Percentiles rank a stretch among this genome's conserved stretches.
These are phyloP conservation scores for Theobroma grandiflorum DNA, from an alignment of 441 rosid species.

Conservation along the genomic window DNA sequence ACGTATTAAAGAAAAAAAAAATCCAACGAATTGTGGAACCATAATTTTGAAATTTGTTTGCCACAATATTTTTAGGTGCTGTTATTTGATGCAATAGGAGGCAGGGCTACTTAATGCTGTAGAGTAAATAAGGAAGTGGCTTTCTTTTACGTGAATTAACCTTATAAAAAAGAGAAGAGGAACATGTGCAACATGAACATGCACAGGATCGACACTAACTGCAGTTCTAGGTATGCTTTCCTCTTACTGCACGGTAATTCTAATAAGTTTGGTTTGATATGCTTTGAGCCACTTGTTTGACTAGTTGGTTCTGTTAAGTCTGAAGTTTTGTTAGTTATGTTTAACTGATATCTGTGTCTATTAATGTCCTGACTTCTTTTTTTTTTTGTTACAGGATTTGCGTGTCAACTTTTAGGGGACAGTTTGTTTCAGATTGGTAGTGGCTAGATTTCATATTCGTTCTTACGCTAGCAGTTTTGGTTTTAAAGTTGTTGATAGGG, in stretches of 20 bases:
- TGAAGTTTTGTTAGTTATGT: slow-evolving; percentile 6
- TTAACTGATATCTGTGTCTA: not conserved
- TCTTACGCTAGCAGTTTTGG: not conserved
- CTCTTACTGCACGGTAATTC: slow-evolving; percentile 10
- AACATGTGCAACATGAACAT: slow-evolving; percentile 47
- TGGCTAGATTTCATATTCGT: slow-evolving; percentile 32
- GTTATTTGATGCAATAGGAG: slow-evolving; percentile 49
- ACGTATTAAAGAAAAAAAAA: not conserved
- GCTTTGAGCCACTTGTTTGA: slow-evolving; percentile 9
- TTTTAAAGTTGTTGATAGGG: slow-evolving; percentile 38
- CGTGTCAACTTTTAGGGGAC: not conserved
- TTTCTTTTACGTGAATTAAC: slow-evolving; percentile 47
- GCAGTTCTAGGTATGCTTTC: slow-evolving; percentile 57
- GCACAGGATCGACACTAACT: slow-evolving; percentile 51
- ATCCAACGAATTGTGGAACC: not conserved
- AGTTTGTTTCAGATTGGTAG: slow-evolving; percentile 34
- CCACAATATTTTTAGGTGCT: slow-evolving; percentile 30
- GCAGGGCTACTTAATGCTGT: slow-evolving; percentile 47
- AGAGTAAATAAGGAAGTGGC: slow-evolving; percentile 49
- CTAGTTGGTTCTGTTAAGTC: not conserved
- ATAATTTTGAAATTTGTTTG: slow-evolving; percentile 9
- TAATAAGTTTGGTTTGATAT: not conserved
- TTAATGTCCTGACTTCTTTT: not conserved
- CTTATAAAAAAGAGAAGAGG: slow-evolving; percentile 43
- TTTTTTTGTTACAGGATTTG: slow-evolving; percentile 23